Conservation (phyloP, 306 rosid species). For the Cucurbita moschata region DNA sequence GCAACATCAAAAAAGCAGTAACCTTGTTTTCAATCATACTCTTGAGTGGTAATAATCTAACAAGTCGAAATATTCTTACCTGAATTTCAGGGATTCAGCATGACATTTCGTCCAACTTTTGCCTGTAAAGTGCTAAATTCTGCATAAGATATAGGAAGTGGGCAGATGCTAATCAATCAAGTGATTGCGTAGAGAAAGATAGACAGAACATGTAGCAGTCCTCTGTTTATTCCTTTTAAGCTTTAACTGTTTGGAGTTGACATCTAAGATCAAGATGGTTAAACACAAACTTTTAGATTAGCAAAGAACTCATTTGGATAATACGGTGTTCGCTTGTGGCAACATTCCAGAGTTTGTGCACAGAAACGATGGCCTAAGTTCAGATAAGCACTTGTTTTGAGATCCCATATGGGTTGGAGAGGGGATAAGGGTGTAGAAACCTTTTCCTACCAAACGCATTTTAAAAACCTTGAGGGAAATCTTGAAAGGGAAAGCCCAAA, state of each 20-base stretch:
- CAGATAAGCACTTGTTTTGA: background rate
- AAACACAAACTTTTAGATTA: background rate
- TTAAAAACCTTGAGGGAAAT: too few species aligned
- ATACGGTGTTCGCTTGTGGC: background rate
- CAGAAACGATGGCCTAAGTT: too few species aligned
- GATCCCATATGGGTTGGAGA: too few species aligned
- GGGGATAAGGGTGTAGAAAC: too few species aligned
- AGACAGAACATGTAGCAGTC: background rate
- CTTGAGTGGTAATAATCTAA: background rate
- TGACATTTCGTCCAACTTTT: conserved; percentile 38
- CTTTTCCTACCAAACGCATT: too few species aligned
- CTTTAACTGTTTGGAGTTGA: background rate
- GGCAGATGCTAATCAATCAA: background rate
- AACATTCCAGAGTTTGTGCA: background rate
- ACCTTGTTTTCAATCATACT: background rate
- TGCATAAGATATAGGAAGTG: conserved; percentile 13
- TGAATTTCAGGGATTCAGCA: conserved; percentile 4
- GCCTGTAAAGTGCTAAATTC: conserved; percentile 51
- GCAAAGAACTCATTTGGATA: background rate
- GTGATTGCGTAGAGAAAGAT: background rate
- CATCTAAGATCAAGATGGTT: background rate
- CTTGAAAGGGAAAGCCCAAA: too few species aligned
- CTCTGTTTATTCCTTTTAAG: background rate
- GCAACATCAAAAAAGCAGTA: background rate
- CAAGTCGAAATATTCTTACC: background rate